Base-by-base conservation (phyloP, 768 basidiomycete genomes). In the Myochromella boudieri region DNA sequence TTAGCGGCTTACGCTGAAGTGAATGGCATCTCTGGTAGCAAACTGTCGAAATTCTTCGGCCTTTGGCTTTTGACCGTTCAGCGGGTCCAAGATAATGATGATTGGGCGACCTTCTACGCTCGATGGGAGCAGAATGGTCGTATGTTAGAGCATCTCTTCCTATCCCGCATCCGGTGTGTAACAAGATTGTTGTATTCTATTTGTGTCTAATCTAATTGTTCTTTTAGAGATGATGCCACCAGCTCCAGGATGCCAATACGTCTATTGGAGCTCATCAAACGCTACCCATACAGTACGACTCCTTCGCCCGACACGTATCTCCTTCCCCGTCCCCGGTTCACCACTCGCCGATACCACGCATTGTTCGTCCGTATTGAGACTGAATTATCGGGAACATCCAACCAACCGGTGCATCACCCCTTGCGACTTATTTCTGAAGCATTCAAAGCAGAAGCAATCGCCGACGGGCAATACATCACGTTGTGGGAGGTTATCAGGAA, bases 1-100 rank as follows among this genome's bases (percentile, higher is more conserved):
- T 70, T 91, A 5, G 85, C 89, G 0, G 75, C 85, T 3, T 85
- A 85, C 54, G 73, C 82, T 6, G 90, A 91, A 54, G 68, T 68
- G 4, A 91, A 85, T 57, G 76, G 87, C 40, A 81, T 81, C 1
- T 87, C 86, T 5, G 88, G 86, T 21, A 89, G 85, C 69, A 91
- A 85, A 58, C 71, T 91, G 6, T 79, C 83, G 24, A 88, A 83
- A 62, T 71, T 84, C 47, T 68, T 87, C 37, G 89, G 89, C 10
- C 60, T 88, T 38, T 91, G 89, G 89, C 65, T 91, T 17, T 66
- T 91, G 11, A 66, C 76, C 3, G 60, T 75, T 1, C 69, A 72
- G 29, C 68, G 77, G 21, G 66, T 71, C 3, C 71, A 75, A 33
- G 66, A 68, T 8, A 71, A 66, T 1, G 83, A 86, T 40, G 78